Evolutionary conservation across 2,329 filamentous ascomycete genomes (phyloP), one percentile per base, ranked within the genome.

Genomic region (Alternaria atra): DNA sequence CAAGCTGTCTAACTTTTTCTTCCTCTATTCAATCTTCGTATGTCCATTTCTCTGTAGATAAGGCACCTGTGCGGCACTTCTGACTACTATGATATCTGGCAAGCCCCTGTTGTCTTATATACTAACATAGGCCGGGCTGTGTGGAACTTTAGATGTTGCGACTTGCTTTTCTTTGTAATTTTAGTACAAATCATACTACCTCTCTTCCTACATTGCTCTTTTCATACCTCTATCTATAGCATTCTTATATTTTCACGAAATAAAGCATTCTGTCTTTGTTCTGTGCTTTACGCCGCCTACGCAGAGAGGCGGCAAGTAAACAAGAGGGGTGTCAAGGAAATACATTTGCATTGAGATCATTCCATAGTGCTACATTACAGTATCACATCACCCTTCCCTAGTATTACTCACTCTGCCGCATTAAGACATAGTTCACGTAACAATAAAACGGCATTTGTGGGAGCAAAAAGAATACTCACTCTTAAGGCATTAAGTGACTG

Each of bases 381-480:
- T 23, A 9, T 40, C 12, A 13, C 23, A 9, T 23, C 12, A 10
- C 17, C 7, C 17, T 20, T 9, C 17, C 37, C 23, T 13, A 23
- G 37, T 5, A 40, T 12, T 23, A 23, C 7, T 13, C 9, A 20
- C 37, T 40, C 9, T 13, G 23, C 17, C 10, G 37, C 37, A 23
- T 23, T 15, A 29, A 29, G 27, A 29, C 13, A 47, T 29, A 52
- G 20, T 20, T 20, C 20, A 20, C 20, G 20, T 20, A 20, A 20
- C 20, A 20, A 20, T 20, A 20, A 20, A 20, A 20, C 20, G 20
- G 20, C 20, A 20, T 20, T 20, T 20, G 20, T 2, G 20, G 20
- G 6, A 52, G 34, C 48, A 39, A 52, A 52, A 52, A 52, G 48
- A 52, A 39, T 32, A 52, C 15, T 27, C 48, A 29, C 48, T 32